Evolutionary conservation across 1,139 yeast species (phyloP).

Genomic region (Blastobotrys petasosporus): DNA sequence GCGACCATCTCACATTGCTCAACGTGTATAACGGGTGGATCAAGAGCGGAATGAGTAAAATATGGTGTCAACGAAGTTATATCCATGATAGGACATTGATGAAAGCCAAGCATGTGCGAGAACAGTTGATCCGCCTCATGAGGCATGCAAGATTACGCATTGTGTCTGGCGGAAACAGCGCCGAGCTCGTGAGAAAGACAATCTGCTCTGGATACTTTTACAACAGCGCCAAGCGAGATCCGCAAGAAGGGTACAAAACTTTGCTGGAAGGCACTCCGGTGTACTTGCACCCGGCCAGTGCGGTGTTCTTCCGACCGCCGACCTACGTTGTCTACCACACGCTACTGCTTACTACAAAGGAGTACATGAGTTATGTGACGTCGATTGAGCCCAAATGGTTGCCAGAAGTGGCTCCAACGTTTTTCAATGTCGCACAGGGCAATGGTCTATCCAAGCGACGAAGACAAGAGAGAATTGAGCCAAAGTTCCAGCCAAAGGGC

Average conservation of each 20-base stretch:
- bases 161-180: constrained; percentile 47
- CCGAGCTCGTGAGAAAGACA: constrained; percentile 57
- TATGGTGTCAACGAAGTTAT: constrained; percentile 80
- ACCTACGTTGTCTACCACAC: constrained; percentile 84
- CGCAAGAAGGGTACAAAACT: constrained; percentile 74
- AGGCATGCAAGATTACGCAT: constrained; percentile 47
- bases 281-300: constrained; percentile 81
- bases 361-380: constrained; percentile 87
- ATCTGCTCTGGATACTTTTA: constrained; percentile 85
- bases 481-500: constrained; percentile 50
- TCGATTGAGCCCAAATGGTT: constrained; percentile 82
- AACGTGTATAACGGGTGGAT: constrained; percentile 81
- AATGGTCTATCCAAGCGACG: constrained; percentile 38
- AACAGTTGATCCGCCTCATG: constrained; percentile 64
- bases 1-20: constrained; percentile 81
- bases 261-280: constrained; percentile 73
- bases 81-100: constrained; percentile 75
- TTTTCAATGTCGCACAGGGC: constrained; percentile 57
- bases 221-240: constrained; percentile 73
- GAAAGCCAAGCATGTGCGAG: constrained; percentile 72
- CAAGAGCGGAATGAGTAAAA: constrained; percentile 49
- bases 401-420: constrained; percentile 78
- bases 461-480: constrained; percentile 50
- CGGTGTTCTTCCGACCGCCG: constrained; percentile 65
- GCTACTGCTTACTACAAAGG: constrained; percentile 71